A percentile compares a stretch with the other conserved stretches of the same genome.
Conservation (phyloP, 805 yeast species). For the Suhomyces canberraensis region DNA sequence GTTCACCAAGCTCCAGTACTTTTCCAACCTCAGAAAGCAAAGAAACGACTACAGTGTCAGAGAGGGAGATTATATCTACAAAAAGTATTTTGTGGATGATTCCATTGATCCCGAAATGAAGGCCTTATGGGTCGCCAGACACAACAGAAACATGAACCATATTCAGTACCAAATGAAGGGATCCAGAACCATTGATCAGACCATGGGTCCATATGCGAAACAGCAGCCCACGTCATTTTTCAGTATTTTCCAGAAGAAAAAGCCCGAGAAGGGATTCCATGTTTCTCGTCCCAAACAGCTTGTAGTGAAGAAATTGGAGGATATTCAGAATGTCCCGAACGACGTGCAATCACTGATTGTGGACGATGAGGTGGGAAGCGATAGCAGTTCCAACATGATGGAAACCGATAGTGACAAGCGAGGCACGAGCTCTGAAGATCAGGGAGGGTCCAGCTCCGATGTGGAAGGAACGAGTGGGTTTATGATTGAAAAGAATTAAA, state of each 20-base stretch:
- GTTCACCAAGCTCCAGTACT: constrained; percentile 7
- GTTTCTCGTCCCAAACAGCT: constrained; percentile 36
- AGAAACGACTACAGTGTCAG: constrained; percentile 53
- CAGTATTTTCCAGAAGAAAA: neutral
- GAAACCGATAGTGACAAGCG: too few relatives aligned
- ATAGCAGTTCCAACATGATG: too few relatives aligned
- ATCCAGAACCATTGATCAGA: neutral
- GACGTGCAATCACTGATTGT: too few relatives aligned
- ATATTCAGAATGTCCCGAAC: neutral
- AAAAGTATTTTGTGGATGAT: constrained; percentile 35
- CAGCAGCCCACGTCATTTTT: neutral
- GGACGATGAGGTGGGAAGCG: too few relatives aligned
- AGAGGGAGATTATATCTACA: constrained; percentile 55
- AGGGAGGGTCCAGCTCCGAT: too few relatives aligned
- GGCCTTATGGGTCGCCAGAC: constrained; percentile 50
- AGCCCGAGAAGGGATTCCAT: constrained; percentile 17
- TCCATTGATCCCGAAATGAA: constrained; percentile 51
- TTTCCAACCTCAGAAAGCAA: constrained; percentile 13
- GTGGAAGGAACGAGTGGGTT: too few relatives aligned
- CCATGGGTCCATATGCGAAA: neutral
- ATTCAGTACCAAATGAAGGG: neutral
- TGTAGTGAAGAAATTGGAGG: constrained; percentile 19
- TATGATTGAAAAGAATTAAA: too few relatives aligned
- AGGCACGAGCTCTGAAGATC: too few relatives aligned
- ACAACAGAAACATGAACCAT: constrained; percentile 8